phyloP scores from a whole-genome alignment of 176 grass and related monocot species.

The Tuctoria greenei region DNA sequence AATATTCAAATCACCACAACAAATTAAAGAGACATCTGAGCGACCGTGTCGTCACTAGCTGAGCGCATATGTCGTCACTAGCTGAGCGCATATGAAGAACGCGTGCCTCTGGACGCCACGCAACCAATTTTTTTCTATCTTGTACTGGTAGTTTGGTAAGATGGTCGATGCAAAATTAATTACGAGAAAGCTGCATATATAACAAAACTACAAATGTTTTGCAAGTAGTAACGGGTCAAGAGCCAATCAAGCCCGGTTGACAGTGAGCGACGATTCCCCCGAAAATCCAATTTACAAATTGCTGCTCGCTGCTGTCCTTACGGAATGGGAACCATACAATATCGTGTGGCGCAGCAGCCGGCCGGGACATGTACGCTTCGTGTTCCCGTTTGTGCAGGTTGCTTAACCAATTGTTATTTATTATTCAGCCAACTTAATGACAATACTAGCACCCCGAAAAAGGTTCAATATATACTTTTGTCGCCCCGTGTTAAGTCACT shows the following conservation, averaged over 20 bases:
- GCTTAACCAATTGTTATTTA: neutral
- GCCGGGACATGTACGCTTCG: neutral
- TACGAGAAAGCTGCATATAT: neutral
- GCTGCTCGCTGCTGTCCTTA: neutral
- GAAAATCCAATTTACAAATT: neutral
- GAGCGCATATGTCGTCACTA: neutral
- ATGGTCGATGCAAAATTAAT: slow-evolving; percentile 9
- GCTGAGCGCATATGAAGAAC: neutral
- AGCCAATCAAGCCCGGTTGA: slow-evolving; percentile 4
- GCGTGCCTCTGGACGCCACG: neutral
- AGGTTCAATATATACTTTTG: no score
- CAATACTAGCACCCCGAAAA: no score
- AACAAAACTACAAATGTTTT: neutral
- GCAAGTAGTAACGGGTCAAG: slow-evolving; percentile 2
- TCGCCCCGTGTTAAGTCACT: no score
- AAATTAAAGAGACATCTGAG: slow-evolving; percentile 30
- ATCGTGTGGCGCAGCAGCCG: neutral
- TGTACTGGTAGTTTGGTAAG: slow-evolving; percentile 21
- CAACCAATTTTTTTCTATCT: slow-evolving; percentile 17
- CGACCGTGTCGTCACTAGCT: neutral
- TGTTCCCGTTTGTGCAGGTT: slow-evolving; percentile 18
- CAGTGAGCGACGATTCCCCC: neutral
- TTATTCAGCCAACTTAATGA: no score
- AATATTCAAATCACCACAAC: neutral
- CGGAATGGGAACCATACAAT: neutral